Evolutionary conservation across 768 basidiomycete genomes (phyloP), one percentile per base, ranked within the genome.

Genomic region (Suillus subluteus): DNA sequence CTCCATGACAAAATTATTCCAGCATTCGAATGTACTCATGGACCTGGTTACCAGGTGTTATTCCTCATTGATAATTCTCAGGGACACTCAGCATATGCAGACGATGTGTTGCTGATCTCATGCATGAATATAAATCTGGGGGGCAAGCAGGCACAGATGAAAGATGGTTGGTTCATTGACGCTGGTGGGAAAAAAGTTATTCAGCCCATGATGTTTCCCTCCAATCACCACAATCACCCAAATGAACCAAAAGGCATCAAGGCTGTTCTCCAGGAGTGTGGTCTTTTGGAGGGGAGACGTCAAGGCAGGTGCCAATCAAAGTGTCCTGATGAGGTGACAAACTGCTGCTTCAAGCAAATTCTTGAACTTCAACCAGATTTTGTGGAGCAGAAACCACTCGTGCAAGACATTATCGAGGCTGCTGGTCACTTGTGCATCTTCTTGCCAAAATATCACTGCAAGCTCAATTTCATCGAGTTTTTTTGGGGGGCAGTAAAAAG

Each of bases 141-240:
- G 0, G 74, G 74, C 2, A 72, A 72, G 35, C 73, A 73, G 46
- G 70, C 75, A 13, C 26, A 26, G 0, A 65, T 75, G 68, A 80
- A 81, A 48, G 26, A 73, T 74, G 76, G 78, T 0, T 82, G 76
- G 78, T 79, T 72, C 50, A 66, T 71, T 3, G 12, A 65, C 4
- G 52, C 7, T 54, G 37, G 75, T 68, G 74, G 75, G 41, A 41
- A 59, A 18, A 73, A 67, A 58, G 61, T 79, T 54, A 66, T 21
- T n/a, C 56, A 67, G 37, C 9, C 15, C 35, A 82, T 83, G 79
- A 65, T 76, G 7, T 83, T 80, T 66, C 75, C 75, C 40, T 58
- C 67, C 5, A 65, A 79, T 68, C 79, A 84, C 65, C 63, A 69
- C 72, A 8, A 68, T 71, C 40, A 74, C 66, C 68, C 75, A 75